phyloP scores from a whole-genome alignment of 306 rosid species.

The Clitoria ternatea region DNA sequence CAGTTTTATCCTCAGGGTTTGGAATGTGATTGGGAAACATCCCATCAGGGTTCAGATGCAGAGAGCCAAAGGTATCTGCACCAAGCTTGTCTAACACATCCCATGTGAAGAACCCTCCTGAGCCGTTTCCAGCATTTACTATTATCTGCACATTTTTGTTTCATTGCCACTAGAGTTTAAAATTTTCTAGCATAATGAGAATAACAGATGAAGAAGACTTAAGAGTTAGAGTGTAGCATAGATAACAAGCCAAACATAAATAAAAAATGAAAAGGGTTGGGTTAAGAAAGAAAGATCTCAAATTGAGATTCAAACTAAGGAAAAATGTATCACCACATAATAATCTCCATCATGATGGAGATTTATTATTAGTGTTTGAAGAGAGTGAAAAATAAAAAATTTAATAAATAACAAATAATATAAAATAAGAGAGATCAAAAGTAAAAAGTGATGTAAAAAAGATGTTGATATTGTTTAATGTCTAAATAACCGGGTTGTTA shows the following conservation, averaged over 20 bases:
- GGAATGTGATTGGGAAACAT: slow-evolving; percentile 96
- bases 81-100: slow-evolving; percentile 87
- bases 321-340: too few species aligned
- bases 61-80: slow-evolving; percentile 90
- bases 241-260: not conserved
- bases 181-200: not conserved
- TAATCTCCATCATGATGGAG: too few species aligned
- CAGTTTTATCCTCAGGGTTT: slow-evolving; percentile 77
- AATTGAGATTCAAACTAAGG: too few species aligned
- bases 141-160: slow-evolving; percentile 50
- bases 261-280: not conserved
- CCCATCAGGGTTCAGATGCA: slow-evolving; percentile 81
- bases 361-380: too few species aligned
- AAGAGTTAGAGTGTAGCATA: not conserved
- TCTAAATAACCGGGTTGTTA: too few species aligned
- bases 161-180: not conserved
- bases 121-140: slow-evolving; percentile 93
- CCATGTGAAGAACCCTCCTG: slow-evolving; percentile 94
- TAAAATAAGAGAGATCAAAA: too few species aligned
- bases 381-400: too few species aligned
- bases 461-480: too few species aligned
- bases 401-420: too few species aligned
- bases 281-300: too few species aligned
- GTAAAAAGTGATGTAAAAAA: too few species aligned
- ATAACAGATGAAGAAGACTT: not conserved